A percentile compares a stretch with the other conserved stretches of the same genome.
These are phyloP conservation scores for Prunus salicina DNA, from an alignment of 306 rosid genomes.

Conservation along the genomic window DNA sequence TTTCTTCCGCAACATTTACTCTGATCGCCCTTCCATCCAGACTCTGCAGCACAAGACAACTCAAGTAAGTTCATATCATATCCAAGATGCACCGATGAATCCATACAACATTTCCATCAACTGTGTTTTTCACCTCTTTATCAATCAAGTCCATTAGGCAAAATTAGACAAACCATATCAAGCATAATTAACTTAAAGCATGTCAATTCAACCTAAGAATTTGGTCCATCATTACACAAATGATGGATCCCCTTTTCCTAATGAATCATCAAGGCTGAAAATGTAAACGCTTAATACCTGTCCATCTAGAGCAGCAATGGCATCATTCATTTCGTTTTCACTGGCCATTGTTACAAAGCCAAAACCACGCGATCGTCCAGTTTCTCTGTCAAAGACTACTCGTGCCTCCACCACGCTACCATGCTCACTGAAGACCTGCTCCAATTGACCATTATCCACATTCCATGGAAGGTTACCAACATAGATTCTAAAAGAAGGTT, in stretches of 20 bases:
- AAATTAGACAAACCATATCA: background rate
- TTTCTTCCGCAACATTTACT: constrained; percentile 89
- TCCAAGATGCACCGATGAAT: background rate
- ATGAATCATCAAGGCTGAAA: background rate
- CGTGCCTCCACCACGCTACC: constrained; percentile 77
- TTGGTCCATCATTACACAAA: background rate
- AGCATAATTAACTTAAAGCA: background rate
- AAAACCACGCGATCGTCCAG: constrained; percentile 95
- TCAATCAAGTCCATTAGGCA: background rate
- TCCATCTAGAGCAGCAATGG: constrained; percentile 93
- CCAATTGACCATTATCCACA: constrained; percentile 64
- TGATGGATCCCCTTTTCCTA: background rate
- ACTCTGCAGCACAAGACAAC: constrained; percentile 45
- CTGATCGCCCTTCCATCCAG: constrained; percentile 80
- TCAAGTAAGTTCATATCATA: constrained; percentile 5
- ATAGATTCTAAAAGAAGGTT: constrained; percentile 48
- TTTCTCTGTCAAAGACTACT: constrained; percentile 77
- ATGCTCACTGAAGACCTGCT: constrained; percentile 72
- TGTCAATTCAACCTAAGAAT: background rate
- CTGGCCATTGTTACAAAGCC: constrained; percentile 82
- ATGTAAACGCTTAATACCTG: constrained; percentile 52
- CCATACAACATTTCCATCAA: background rate
- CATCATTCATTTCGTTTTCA: constrained; percentile 73
- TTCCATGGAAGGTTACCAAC: constrained; percentile 93
- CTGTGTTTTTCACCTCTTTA: background rate